Evolutionary conservation across 2,329 filamentous ascomycete genomes (phyloP), one percentile per base, ranked within the genome.

Genomic region (Ceratocystis lukuohia): DNA sequence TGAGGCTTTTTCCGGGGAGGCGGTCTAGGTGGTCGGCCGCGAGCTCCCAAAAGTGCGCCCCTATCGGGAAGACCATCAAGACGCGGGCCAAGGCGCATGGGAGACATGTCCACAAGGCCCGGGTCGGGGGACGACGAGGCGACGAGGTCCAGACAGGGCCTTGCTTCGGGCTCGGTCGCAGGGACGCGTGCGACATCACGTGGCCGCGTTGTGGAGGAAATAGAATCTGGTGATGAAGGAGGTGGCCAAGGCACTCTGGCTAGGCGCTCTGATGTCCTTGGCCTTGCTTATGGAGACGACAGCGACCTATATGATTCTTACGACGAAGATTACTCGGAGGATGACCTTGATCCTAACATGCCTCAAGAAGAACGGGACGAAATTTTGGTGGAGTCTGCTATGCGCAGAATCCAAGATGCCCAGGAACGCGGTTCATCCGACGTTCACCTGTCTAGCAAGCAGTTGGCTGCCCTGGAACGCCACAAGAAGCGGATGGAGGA

Each of bases 1-100:
- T 87, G 93, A 95, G 92, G 92, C 92, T 96, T 99, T 99, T 96
- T 96, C 93, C 84, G 94, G 95, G 92, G 94, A 99, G 93, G 93
- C 94, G 92, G 94, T 99, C 89, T 99, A 97, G 87, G 84, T 95
- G 92, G 92, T 97, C 94, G 93, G 91, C 93, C 93, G 94, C 94
- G 88, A 94, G 88, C 92, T 96, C 93, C 92, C 84, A 82, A 87
- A 86, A 80, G 78, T 83, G 87, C 88, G 91, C 91, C 92, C 89
- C 87, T 82, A 85, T 92, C 89, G 93, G 93, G 92, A 96, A 96
- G 93, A 96, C 91, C 91, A 68, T 66, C 90, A 84, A 88, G 90
- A 88, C 88, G 86, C 83, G 85, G 82, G 79, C 82, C 84, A 82
- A 84, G 83, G 65, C 66, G 63, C 74, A 73, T 72, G 78, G 79